A percentile compares a stretch with the other conserved stretches of the same genome.
These are phyloP conservation scores for Aureobasidium sp. DNA, from an alignment of 2,329 filamentous ascomycete genomes.

Conservation along the genomic window DNA sequence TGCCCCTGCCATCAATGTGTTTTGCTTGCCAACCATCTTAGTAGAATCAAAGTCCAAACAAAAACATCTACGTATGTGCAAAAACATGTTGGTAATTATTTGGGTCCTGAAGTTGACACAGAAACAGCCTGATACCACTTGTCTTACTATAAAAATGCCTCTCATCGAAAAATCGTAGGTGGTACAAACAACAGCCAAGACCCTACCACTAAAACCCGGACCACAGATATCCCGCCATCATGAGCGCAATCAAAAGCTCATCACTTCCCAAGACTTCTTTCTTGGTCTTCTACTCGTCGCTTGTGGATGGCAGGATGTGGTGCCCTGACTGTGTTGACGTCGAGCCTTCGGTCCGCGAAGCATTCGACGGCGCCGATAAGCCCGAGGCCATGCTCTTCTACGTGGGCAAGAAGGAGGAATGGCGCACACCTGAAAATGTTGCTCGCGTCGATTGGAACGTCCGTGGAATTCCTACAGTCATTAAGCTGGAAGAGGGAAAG, in stretches of 20 bases:
- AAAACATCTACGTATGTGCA: neutral
- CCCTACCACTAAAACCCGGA: neutral
- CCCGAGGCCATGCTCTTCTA: constrained; percentile 4
- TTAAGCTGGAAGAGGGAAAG: constrained; percentile 2
- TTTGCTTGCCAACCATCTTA: neutral
- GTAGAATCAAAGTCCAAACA: too few relatives aligned
- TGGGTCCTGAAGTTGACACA: neutral
- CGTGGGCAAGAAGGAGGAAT: constrained; percentile 5
- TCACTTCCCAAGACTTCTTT: neutral
- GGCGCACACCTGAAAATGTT: neutral
- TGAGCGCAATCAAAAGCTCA: neutral
- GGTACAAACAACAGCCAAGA: neutral
- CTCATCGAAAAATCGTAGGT: constrained; percentile 6
- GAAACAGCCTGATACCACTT: neutral
- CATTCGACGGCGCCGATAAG: neutral
- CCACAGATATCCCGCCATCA: constrained; percentile 3
- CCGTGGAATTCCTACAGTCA: neutral
- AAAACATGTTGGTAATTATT: too few relatives aligned
- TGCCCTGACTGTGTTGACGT: constrained; percentile 8
- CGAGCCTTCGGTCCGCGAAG: neutral
- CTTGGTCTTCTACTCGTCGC: constrained; percentile 2
- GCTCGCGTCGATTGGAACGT: constrained; percentile 8
- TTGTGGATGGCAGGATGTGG: constrained; percentile 3
- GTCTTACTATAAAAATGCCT: neutral
- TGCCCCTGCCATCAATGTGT: neutral